Evolutionary conservation across 495 filamentous ascomycete genomes (phyloP), one percentile per base, ranked within the genome.

Genomic region (Lepraria neglecta): DNA sequence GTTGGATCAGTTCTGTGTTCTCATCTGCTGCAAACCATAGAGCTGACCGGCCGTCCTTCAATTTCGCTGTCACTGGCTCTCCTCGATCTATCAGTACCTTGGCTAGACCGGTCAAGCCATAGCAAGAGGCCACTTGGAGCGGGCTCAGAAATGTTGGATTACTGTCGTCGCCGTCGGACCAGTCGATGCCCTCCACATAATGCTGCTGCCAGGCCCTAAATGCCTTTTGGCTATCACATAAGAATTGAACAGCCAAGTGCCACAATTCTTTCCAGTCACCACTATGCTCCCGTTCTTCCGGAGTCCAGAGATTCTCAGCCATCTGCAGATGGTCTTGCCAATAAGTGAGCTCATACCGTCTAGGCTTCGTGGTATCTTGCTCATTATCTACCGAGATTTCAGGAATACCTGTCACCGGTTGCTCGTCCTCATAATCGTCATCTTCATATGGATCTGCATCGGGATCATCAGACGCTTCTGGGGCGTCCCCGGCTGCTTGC

Each of bases 211-310:
- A 55, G 21, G 15, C 15, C 31, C 40, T 38, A 15, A 55, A 55
- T 12, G 31, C 52, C 4, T 38, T 35, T 33, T 30, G 52, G 31
- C 52, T 55, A 9, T 55, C 52, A 35, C 30, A 31, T 24, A 45
- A 15, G 11, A 59, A 47, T 10, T 50, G 56, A 15, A 59, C 17
- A 15, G n/a, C 28, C 5, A 40, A 35, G 0, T 48, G 31, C 44
- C 44, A 42, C 4, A 42, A 6, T 19, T n/a, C 30, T 10, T 50
- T 24, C 30, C 31, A 50, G 9, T 40, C 31, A 12, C 15, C 31
- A 27, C 30, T 59, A 11, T 59, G 35, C 30, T 59, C 30, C 27
- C 43, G 56, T 46, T 59, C 31, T 24, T 59, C 17, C 27, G n/a
- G 0, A 1, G 10, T 28, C 31, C 44, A 59, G 5, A 40, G 15